Evolutionary conservation across 768 basidiomycete species (phyloP), one percentile per base, ranked within the genome.

Genomic region (Piloderma croceum): DNA sequence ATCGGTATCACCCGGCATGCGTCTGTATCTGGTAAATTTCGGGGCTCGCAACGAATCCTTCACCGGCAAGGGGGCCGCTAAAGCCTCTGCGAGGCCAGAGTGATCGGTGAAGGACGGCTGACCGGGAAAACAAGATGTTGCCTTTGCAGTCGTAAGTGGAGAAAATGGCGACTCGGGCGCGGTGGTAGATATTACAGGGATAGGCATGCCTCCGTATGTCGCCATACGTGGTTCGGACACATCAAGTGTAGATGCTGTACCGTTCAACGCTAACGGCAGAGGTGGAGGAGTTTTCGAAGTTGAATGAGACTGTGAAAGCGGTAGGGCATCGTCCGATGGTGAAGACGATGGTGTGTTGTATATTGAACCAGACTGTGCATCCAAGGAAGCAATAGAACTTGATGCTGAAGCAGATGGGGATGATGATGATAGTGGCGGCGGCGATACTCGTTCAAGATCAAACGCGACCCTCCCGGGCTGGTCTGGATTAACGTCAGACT

Each of bases 161-260:
- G 53, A 46, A 22, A 45, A 48, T 19, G 66, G 65, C 3, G 67
- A 62, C 29, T 68, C 68, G 1, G 74, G 71, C 3, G 57, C 68
- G 5, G 71, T 70, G 2, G 74, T 78, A 4, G 73, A 71, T 43
- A 81, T 79, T 6, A 54, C 62, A 12, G 79, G 80, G 36, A 82
- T 75, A 1, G 70, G 63, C 20, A 73, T 49, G 1, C 69, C 68
- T 11, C 61, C 67, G 25, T 66, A 72, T 2, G 66, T 61, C 20
- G 38, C 39, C 31, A 47, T 6, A 42, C 25, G 19, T 43, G 57
- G n/a, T 34, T 18, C 11, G n/a, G n/a, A n/a, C n/a, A n/a, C n/a
- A n/a, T 13, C 38, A 3, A 42, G 53, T 3, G 47, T 45, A 15
- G 20, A 48, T 44, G 22, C 49, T 45, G 48, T 44, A 44, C 18